Evolutionary conservation across 768 basidiomycete genomes (phyloP).

Genomic region (Phanerodontia chrysosporium): DNA sequence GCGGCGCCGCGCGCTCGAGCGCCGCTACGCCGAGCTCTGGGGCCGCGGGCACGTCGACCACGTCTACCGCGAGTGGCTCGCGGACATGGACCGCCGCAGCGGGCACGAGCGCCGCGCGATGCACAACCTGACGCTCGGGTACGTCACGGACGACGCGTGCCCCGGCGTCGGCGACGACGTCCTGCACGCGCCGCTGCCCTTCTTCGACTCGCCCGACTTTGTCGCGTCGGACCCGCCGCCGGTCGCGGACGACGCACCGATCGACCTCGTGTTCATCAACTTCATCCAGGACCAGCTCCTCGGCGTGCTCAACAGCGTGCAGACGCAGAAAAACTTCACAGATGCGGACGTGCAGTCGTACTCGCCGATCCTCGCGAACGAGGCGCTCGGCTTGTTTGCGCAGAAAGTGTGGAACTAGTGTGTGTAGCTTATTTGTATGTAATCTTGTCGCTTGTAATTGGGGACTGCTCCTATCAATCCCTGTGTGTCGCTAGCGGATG

Average conservation of each 20-base stretch:
- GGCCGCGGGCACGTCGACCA: slow-evolving; percentile 45
- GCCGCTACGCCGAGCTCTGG: slow-evolving; percentile 37
- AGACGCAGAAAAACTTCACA: slow-evolving; percentile 47
- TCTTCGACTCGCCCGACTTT: slow-evolving; percentile 51
- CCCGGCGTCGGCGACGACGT: slow-evolving; percentile 76
- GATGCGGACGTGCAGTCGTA: slow-evolving; percentile 51
- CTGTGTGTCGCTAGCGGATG: too few relatives aligned
- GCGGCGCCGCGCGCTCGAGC: slow-evolving; percentile 32
- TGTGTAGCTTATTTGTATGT: not conserved
- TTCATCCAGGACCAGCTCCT: slow-evolving; percentile 58
- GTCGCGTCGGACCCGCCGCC: slow-evolving; percentile 52
- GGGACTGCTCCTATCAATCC: too few relatives aligned
- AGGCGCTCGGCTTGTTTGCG: slow-evolving; percentile 56
- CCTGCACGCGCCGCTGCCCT: slow-evolving; percentile 56
- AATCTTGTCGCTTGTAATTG: too few relatives aligned
- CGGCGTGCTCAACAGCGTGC: slow-evolving; percentile 50
- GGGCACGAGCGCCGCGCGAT: slow-evolving; percentile 38
- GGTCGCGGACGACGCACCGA: slow-evolving; percentile 41
- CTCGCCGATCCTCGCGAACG: slow-evolving; percentile 45
- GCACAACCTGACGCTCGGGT: slow-evolving; percentile 62
- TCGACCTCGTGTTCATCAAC: slow-evolving; percentile 76
- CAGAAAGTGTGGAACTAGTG: slow-evolving; percentile 31
- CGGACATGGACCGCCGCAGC: slow-evolving; percentile 44
- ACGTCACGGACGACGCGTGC: slow-evolving; percentile 70
- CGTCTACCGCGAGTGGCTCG: slow-evolving; percentile 53